These are phyloP conservation scores for Claviceps africana DNA, from an alignment of 2,329 filamentous ascomycete species.

Conservation along the genomic window DNA sequence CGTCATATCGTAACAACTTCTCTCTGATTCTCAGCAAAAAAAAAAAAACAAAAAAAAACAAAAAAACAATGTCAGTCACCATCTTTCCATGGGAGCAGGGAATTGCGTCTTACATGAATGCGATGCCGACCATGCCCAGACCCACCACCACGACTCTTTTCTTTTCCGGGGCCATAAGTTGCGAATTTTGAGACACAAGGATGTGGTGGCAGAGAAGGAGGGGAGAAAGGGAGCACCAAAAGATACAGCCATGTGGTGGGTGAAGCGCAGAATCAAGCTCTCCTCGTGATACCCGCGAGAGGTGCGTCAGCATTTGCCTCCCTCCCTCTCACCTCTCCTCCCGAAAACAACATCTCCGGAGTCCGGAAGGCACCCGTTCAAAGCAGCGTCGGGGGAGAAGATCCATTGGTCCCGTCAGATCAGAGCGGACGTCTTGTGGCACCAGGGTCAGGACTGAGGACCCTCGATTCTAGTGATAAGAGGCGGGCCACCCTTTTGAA, in stretches of 20 bases:
- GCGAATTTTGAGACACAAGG: neutral
- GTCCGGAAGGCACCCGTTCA: neutral
- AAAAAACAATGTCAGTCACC: neutral
- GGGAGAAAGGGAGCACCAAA: neutral
- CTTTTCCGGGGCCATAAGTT: constrained; percentile 5
- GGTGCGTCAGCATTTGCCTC: neutral
- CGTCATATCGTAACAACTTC: constrained; percentile 76
- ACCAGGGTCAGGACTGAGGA: neutral
- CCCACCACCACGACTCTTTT: constrained; percentile 73
- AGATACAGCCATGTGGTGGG: too few relatives aligned
- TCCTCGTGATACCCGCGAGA: neutral
- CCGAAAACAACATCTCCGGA: constrained; percentile 4
- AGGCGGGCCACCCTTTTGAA: neutral
- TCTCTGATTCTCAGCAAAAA: constrained; percentile 46
- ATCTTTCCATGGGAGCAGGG: neutral
- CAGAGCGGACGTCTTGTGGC: neutral
- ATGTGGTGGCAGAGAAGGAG: neutral
- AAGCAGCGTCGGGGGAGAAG: neutral
- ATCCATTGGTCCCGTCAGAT: neutral
- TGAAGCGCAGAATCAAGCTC: neutral
- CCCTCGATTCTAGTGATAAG: too few relatives aligned
- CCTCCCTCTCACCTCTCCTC: too few relatives aligned
- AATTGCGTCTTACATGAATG: constrained; percentile 57
- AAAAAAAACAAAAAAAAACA: too few relatives aligned
- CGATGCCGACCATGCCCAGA: constrained; percentile 81